Percentiles rank a stretch among this genome's conserved stretches.
Evolutionary conservation across 2,329 filamentous ascomycete genomes (phyloP).

Genomic region (Ophiognomonia clavigignenti-juglandacearum): DNA sequence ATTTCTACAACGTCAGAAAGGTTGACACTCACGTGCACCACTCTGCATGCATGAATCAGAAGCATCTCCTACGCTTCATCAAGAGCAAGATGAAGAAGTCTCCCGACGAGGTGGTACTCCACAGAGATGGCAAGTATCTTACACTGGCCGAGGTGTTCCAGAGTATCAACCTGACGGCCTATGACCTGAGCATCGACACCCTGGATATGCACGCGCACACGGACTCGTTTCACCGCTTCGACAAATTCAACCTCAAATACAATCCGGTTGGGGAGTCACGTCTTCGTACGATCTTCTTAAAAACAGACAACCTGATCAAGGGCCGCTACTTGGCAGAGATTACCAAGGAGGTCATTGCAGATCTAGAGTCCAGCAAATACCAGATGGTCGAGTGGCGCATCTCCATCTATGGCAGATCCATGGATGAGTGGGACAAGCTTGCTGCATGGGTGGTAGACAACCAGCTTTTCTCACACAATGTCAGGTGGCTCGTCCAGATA

Average conservation of each 20-base stretch:
- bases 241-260: slow-evolving; percentile 99
- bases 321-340: slow-evolving; percentile 96
- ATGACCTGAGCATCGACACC: slow-evolving; percentile 96
- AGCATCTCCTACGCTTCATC: slow-evolving; percentile 95
- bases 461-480: slow-evolving; percentile 95
- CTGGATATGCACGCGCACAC: slow-evolving; percentile 99
- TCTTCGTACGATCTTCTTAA: slow-evolving; percentile 94
- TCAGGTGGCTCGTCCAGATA: slow-evolving; percentile 94
- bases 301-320: slow-evolving; percentile 97
- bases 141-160: slow-evolving; percentile 92
- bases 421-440: slow-evolving; percentile 96
- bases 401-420: slow-evolving; percentile 86
- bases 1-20: slow-evolving; percentile 98
- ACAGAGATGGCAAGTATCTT: slow-evolving; percentile 84
- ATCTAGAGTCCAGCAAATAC: slow-evolving; percentile 97
- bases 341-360: slow-evolving; percentile 94
- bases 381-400: slow-evolving; percentile 99
- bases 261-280: slow-evolving; percentile 96
- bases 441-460: slow-evolving; percentile 97
- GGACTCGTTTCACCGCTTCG: slow-evolving; percentile 96
- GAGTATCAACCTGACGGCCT: slow-evolving; percentile 94
- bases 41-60: slow-evolving; percentile 99
- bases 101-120: slow-evolving; percentile 88
- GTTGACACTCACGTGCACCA: slow-evolving; percentile 99
- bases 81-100: slow-evolving; percentile 99